Evolutionary conservation across 768 basidiomycete species (phyloP), one percentile per base, ranked within the genome.

Genomic region (Serendipita sp.): DNA sequence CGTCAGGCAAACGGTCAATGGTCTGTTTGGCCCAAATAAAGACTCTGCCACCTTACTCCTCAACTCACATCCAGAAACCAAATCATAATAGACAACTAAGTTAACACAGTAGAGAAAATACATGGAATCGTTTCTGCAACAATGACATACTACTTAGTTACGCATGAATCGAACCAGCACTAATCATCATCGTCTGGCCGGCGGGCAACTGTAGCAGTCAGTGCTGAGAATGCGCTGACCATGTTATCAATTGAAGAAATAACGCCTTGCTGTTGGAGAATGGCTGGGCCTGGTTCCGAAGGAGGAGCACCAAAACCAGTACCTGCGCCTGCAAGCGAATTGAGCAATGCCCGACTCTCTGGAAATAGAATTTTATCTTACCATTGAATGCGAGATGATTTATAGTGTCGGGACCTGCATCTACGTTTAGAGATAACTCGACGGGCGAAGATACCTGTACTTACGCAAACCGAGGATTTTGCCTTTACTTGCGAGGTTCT

Each of bases 401-500:
- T 10, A 35, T 32, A 10, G 56, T 60, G 11, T 32, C 35, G 28
- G 28, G 10, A 24, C 16, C 56, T 60, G 35, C 10, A 28, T 37
- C 37, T 10, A 34, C 10, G 56, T 16, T 38, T 11, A 35, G 16
- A 60, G 16, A n/a, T 4, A 7, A 5, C n/a, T n/a, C n/a, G 18
- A 8, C 10, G 11, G 32, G 8, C 35, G 5, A 60, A 18, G 8
- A 11, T 34, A n/a, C 2, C 35, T 30, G 7, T 8, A 38, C 46
- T 30, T 41, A 48, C 41, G 38, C 32, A 77, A 68, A 56, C 73
- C 70, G 32, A 65, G 65, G 54, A 78, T 68, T 60, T 67, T 72
- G 34, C 67, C 70, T 66, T 74, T 75, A 41, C 73, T 62, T 37
- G 68, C 65, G 34, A 75, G 68, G 35, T 24, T 65, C 67, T 73